Percentiles rank a stretch among this genome's conserved stretches.
These are phyloP conservation scores for Suillus paluster DNA, from an alignment of 768 basidiomycete species.

Conservation along the genomic window DNA sequence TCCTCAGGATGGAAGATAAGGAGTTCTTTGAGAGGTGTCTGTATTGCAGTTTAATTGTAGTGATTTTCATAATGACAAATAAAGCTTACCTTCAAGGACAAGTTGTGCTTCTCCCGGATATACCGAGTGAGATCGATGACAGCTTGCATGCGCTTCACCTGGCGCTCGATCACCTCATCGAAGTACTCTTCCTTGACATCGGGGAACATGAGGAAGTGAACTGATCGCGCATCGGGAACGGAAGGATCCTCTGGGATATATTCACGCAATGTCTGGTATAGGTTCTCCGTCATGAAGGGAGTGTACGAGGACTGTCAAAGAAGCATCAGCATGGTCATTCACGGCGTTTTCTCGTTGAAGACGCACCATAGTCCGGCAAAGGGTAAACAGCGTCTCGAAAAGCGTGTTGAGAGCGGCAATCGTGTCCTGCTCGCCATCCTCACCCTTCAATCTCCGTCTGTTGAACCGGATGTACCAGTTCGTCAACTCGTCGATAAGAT, in stretches of 20 bases:
- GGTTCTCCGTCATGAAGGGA: conserved; percentile 95
- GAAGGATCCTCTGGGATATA: conserved; percentile 80
- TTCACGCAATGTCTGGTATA: conserved; percentile 88
- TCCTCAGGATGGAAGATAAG: conserved; percentile 90
- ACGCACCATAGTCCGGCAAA: conserved; percentile 93
- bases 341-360: neutral
- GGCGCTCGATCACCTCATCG: conserved; percentile 89
- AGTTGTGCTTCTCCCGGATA: conserved; percentile 82
- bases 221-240: conserved; percentile 81
- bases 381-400: conserved; percentile 92
- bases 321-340: conserved; percentile 7
- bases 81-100: conserved; percentile 83
- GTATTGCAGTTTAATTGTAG: conserved; percentile 6
- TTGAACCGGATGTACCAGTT: conserved; percentile 99
- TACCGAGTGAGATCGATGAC: conserved; percentile 92
- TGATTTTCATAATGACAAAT: conserved; percentile 1
- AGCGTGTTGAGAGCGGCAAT: conserved; percentile 89
- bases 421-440: conserved; percentile 89
- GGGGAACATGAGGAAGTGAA: conserved; percentile 96
- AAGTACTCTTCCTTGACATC: conserved; percentile 94
- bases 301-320: conserved; percentile 88
- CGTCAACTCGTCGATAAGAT: conserved; percentile 93
- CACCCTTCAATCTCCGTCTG: conserved; percentile 92
- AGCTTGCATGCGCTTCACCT: conserved; percentile 92
- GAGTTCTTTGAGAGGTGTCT: conserved; percentile 93